phyloP scores from a whole-genome alignment of 1,284 basidiomycete genomes.

The Ceratobasidium theobromae region DNA sequence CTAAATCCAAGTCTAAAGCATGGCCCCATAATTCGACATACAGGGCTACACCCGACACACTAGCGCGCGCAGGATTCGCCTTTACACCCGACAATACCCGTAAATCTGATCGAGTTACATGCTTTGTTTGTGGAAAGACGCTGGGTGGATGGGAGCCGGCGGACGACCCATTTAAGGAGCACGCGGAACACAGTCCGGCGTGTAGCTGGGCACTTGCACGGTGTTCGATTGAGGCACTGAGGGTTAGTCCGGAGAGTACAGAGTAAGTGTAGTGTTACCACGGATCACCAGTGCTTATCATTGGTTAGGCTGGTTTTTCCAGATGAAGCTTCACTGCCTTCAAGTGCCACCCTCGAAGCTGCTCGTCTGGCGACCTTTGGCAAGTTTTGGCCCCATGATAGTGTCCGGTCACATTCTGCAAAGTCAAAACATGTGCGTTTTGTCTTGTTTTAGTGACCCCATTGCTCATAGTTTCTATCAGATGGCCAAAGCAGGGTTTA shows the following conservation, averaged over 20 bases:
- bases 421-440: conserved; percentile 43
- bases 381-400: conserved; percentile 48
- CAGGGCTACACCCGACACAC: conserved; percentile 39
- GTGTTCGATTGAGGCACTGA: conserved; percentile 42
- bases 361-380: conserved; percentile 45
- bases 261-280: conserved; percentile 20
- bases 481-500: conserved; percentile 48
- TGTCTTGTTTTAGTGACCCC: neutral
- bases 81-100: conserved; percentile 37
- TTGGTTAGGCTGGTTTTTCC: conserved; percentile 15
- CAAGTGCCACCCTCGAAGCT: conserved; percentile 39
- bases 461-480: conserved; percentile 32
- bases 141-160: conserved; percentile 48
- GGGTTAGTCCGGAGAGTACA: conserved; percentile 28
- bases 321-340: conserved; percentile 43
- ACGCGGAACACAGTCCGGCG: conserved; percentile 40
- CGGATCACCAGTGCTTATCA: neutral
- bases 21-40: conserved; percentile 37
- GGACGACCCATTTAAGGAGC: conserved; percentile 49
- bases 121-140: conserved; percentile 46
- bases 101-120: conserved; percentile 39
- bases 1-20: conserved; percentile 33
- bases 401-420: conserved; percentile 42
- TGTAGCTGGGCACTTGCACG: conserved; percentile 49
- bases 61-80: conserved; percentile 48